phyloP scores from a whole-genome alignment of 106 monocot genomes.

The Posidonia australis region DNA sequence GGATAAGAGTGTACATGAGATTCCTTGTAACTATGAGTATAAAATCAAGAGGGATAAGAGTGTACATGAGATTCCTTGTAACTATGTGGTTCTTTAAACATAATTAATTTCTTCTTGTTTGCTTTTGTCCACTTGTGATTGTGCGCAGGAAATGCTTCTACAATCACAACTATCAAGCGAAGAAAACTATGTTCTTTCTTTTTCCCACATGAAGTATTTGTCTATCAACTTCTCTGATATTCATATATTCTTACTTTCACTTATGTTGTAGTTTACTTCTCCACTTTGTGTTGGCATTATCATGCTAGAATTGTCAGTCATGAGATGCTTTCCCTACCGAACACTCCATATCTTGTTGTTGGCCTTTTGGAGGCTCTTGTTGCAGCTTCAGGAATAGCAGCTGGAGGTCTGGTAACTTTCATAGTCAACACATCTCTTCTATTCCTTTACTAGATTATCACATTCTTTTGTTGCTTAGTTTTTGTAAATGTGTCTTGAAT shows the following conservation, averaged over 20 bases:
- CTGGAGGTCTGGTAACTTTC: conserved; percentile 48
- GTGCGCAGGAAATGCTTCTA: too few species aligned
- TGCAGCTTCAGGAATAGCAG: conserved; percentile 89
- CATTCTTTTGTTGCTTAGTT: too few species aligned
- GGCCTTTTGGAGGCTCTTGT: conserved; percentile 79
- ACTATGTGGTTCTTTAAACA: too few species aligned
- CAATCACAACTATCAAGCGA: too few species aligned
- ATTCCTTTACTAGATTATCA: neutral
- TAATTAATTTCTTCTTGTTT: too few species aligned
- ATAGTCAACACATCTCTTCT: neutral
- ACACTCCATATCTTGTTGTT: conserved; percentile 53
- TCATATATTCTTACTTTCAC: conserved; percentile 24
- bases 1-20: too few species aligned
- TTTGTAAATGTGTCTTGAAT: too few species aligned
- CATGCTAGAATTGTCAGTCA: conserved; percentile 69
- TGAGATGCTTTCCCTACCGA: conserved; percentile 94
- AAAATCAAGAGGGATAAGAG: too few species aligned
- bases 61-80: too few species aligned
- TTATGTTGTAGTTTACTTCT: conserved; percentile 95
- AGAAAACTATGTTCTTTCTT: too few species aligned
- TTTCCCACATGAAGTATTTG: neutral
- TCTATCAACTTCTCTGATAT: neutral
- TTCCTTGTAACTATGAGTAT: too few species aligned
- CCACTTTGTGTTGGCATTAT: conserved; percentile 63
- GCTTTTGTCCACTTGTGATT: too few species aligned